Evolutionary conservation across 2,329 filamentous ascomycete species (phyloP).

Genomic region (Cercospora canescens): DNA sequence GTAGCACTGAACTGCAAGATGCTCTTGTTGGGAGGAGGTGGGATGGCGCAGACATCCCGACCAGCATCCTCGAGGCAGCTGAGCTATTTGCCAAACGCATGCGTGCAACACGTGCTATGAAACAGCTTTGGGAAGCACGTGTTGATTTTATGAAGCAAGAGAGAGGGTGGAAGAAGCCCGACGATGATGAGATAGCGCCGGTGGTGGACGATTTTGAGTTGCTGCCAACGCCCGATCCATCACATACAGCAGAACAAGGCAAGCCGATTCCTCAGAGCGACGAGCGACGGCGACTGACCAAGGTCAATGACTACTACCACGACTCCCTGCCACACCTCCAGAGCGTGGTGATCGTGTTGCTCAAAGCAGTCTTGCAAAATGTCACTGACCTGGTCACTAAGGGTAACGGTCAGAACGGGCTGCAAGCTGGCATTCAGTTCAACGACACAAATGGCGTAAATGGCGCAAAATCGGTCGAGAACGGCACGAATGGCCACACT

Average conservation of each 20-base stretch:
- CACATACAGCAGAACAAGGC: constrained; percentile 37
- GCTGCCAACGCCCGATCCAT: constrained; percentile 25
- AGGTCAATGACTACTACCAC: constrained; percentile 80
- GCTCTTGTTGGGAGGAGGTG: constrained; percentile 78
- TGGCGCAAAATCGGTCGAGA: constrained; percentile 39
- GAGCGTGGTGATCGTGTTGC: constrained; percentile 86
- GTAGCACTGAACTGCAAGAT: constrained; percentile 76
- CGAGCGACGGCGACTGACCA: constrained; percentile 35
- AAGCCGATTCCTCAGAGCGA: constrained; percentile 27
- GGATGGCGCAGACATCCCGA: constrained; percentile 92
- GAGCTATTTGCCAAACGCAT: constrained; percentile 88
- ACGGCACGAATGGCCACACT: constrained; percentile 33
- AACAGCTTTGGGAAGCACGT: constrained; percentile 92
- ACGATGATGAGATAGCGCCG: constrained; percentile 32
- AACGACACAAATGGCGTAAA: constrained; percentile 32
- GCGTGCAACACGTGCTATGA: constrained; percentile 85
- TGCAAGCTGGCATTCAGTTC: constrained; percentile 50
- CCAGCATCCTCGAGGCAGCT: constrained; percentile 92
- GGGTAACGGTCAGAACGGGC: constrained; percentile 48
- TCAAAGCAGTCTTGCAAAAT: constrained; percentile 84
- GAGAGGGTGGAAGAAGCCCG: constrained; percentile 73
- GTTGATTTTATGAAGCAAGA: constrained; percentile 91
- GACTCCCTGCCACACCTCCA: constrained; percentile 82
- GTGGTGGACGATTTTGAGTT: constrained; percentile 38
- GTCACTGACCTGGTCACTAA: constrained; percentile 80